Evolutionary conservation across 208 protist genomes (phyloP), one percentile per base, ranked within the genome.

Genomic region (Phytomonas francai): DNA sequence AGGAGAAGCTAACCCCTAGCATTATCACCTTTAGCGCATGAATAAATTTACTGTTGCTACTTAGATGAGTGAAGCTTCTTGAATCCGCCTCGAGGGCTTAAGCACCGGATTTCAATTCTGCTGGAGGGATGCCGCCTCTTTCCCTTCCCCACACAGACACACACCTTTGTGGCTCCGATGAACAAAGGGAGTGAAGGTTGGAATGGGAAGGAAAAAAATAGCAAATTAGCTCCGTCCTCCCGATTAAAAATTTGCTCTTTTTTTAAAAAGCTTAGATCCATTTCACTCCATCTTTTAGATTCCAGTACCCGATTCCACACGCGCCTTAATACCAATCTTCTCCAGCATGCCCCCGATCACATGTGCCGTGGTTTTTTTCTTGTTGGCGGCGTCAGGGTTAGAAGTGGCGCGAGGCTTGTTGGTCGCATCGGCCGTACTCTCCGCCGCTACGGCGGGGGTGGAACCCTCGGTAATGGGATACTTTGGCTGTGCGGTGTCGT

Each of bases 401-500:
- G 65, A 72, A n/a, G 39, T 34, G 16, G 59, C 61, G 45, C 61
- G 33, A 0, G 31, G 65, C 27, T 63, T 68, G 63, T 74, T 74
- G 11, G 32, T 29, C 45, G 42, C 59, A 25, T 49, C 39, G 39
- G 7, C 39, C 39, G 14, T 3, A 58, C 31, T 45, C 12, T 25
- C 30, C 32, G 11, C 7, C 6, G n/a, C 19, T 36, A 11, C 56
- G 1, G 34, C 22, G n/a, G 58, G 14, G 3, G 25, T n/a, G 22
- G 34, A 29, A 14, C 11, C 51, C 7, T 36, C 30, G 28, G 14
- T n/a, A 59, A 56, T 56, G n/a, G 28, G 27, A 27, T 1, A 12
- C 33, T 19, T 49, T 19, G 4, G 59, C 9, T n/a, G 49, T 28
- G 22, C 5, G 1, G 58, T 34, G 34, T 66, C 65, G 66, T 60